Evolutionary conservation across 2,329 filamentous ascomycete genomes (phyloP), one percentile per base, ranked within the genome.

Genomic region (Domatiomyces globalis): DNA sequence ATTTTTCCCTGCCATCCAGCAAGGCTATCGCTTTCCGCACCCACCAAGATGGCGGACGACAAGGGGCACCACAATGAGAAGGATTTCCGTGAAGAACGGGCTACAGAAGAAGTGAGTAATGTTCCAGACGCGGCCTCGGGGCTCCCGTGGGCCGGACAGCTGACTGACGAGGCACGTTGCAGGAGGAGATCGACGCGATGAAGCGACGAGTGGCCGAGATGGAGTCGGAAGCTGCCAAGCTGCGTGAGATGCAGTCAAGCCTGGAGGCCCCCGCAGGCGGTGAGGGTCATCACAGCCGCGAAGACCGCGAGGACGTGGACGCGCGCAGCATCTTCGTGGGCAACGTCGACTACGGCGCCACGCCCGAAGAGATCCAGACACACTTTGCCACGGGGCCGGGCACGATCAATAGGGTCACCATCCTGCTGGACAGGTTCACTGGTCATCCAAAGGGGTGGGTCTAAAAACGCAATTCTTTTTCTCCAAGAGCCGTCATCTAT

Each of bases 371-470:
- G 73, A 92, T 98, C 54, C 92, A 98, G 73, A 87, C 88, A 54
- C 92, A 98, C 66, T 98, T 98, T 73, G 88, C 95, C 74, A 94
- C 83, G 74, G 58, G 58, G 36, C 94, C 88, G 63, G 92, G 92
- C 54, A 87, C 85, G 60, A 98, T 98, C 75, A 98, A 98, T 70
- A 84, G 92, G 55, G 92, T 98, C 54, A 98, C 92, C 1, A 98
- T 98, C 60, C 74, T 98, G 61, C 73, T 98, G 61, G 92, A 98
- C 73, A 98, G 98, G 74, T 96, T 95, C 66, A 95, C 89, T 9
- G 92, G 92, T 58, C 89, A 96, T 74, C 92, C 92, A n/a, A 98
- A 98, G 76, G 92, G 92, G 89, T 95, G 74, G 69, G 83, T 78
- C 54, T 55, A 53, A 53, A 54, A 54, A 51, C 50, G 50, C 51